Conservation (phyloP, 1,139 yeast species). For the Yamadazyma conglobata region DNA sequence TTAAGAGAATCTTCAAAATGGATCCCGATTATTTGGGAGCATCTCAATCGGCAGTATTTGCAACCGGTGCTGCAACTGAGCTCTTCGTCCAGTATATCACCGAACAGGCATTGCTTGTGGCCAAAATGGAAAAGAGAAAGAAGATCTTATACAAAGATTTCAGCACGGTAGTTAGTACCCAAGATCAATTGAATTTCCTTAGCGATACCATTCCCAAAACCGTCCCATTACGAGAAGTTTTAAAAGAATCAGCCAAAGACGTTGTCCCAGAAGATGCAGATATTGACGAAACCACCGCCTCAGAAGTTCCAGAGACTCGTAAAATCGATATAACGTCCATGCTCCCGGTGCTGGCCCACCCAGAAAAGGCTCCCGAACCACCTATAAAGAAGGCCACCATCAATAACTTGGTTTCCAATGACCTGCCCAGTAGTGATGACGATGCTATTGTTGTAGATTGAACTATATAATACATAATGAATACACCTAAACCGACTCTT, state of each 20-base stretch:
- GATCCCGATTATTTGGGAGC: slow-evolving; percentile 81
- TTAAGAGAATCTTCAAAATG: slow-evolving; percentile 77
- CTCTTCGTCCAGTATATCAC: slow-evolving; percentile 75
- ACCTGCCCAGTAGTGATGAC: too few species aligned
- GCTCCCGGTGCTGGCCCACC: slow-evolving; percentile 14
- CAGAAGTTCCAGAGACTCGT: slow-evolving; percentile 13
- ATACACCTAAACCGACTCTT: too few species aligned
- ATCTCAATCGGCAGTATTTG: slow-evolving; percentile 75
- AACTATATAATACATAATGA: too few species aligned
- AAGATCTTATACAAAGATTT: slow-evolving; percentile 72
- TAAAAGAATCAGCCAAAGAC: slow-evolving; percentile 15
- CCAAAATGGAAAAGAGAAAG: slow-evolving; percentile 68
- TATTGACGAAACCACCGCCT: slow-evolving; percentile 4
- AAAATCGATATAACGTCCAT: slow-evolving; percentile 13
- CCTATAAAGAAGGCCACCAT: slow-evolving; percentile 34
- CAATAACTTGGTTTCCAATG: slow-evolving; percentile 24
- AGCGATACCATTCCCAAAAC: slow-evolving; percentile 67
- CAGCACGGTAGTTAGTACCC: slow-evolving; percentile 63
- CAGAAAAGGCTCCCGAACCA: slow-evolving; percentile 7
- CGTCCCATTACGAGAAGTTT: slow-evolving; percentile 49
- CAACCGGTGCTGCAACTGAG: slow-evolving; percentile 86
- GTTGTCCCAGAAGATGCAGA: slow-evolving; percentile 10
- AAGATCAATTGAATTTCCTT: slow-evolving; percentile 68
- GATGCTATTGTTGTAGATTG: too few species aligned
- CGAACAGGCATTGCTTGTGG: slow-evolving; percentile 71